Evolutionary conservation across 2,329 filamentous ascomycete genomes (phyloP), one percentile per base, ranked within the genome.

Genomic region (Onygenales sp.): DNA sequence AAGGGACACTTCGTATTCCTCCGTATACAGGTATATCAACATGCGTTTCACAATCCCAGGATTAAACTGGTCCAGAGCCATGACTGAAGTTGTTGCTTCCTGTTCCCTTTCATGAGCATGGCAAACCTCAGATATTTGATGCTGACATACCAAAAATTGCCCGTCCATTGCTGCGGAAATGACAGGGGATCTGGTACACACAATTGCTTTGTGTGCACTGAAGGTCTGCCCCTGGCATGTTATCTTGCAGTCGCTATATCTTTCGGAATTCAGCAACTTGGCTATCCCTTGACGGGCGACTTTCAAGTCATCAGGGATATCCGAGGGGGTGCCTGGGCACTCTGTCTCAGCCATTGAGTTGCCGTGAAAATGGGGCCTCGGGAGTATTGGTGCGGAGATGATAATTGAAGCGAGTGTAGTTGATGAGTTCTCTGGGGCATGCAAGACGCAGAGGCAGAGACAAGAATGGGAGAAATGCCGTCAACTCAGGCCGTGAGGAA

Each of bases 201-300:
- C 49, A 13, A 64, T 56, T 5, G 48, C 34, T 49, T 61, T 61
- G 43, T 66, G 62, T 4, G 64, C 62, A 7, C 56, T 57, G 51
- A 63, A 63, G 21, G 57, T 54, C 13, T 56, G 14, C 2, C 52
- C 60, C 34, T 61, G 49, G 52, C 61, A 65, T 17, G 32, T 13
- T 6, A 57, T 37, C 11, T 52, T 52, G 27, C 55, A 46, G 39
- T 57, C 56, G n/a, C 42, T 48, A 21, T 42, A 54, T 27, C 47
- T 42, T 39, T 42, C 45, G 9, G 46, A 47, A 9, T 43, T 21
- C 6, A 53, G 13, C 33, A 54, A 39, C 21, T 37, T 21, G 7
- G 27, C 45, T 31, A 36, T 21, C 32, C 45, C 13, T 6, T 17
- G 10, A 37, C n/a, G 33, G 13, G n/a, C 6, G 9, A 27, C 21